phyloP scores from a whole-genome alignment of 2,329 filamentous ascomycete species.

The Phialocephala subalpina region DNA sequence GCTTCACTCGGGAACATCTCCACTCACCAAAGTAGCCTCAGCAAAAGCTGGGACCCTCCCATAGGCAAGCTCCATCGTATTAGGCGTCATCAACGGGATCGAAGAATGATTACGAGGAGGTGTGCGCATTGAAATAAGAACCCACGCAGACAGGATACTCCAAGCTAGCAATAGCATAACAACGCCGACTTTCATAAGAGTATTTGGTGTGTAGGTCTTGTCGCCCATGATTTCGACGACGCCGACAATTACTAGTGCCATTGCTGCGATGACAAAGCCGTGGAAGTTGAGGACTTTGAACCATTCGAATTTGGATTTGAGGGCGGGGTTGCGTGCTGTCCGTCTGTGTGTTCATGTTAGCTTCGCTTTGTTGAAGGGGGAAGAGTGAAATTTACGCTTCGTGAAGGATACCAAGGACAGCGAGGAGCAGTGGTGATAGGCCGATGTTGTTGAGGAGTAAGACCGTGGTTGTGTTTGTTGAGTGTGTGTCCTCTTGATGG shows the following conservation, averaged over 20 bases:
- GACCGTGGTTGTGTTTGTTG: constrained; percentile 1
- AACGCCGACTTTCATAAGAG: constrained; percentile 12
- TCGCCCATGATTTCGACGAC: constrained; percentile 1
- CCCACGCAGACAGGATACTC: not conserved
- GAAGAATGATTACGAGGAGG: not conserved
- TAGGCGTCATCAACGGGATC: not conserved
- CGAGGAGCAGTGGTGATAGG: constrained; percentile 34
- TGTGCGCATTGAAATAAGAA: not conserved
- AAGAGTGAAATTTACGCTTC: constrained; percentile 12
- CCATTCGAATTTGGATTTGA: constrained; percentile 17
- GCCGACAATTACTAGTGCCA: constrained; percentile 15
- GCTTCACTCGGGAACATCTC: no score
- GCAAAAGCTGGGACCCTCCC: not conserved
- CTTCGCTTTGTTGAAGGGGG: not conserved
- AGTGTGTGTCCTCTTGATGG: constrained; percentile 33
- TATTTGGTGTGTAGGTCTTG: not conserved
- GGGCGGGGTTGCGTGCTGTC: constrained; percentile 10
- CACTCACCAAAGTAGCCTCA: not conserved
- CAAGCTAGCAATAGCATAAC: not conserved
- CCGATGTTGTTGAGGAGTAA: constrained; percentile 31
- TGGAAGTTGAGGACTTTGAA: constrained; percentile 15
- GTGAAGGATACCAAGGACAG: constrained; percentile 30
- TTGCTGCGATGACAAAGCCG: not conserved
- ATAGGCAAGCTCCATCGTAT: not conserved
- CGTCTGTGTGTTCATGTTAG: not conserved